A percentile compares a stretch with the other conserved stretches of the same genome.
Conservation (phyloP, 495 filamentous ascomycete species). For the Tuber melanosporum region DNA sequence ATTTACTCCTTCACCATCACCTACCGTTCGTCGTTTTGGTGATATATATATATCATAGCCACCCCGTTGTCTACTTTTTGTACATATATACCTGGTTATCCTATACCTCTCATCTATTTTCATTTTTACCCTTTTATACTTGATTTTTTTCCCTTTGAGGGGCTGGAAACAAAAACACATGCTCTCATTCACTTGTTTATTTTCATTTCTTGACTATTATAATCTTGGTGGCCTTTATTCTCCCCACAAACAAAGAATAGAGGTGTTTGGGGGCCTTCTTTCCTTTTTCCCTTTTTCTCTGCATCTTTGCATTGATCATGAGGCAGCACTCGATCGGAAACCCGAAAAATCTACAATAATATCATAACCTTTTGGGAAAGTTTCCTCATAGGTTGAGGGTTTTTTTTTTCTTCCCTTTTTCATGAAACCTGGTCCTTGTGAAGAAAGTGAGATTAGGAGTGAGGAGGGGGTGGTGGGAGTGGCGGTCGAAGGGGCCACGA, state of each 20-base stretch:
- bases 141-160: neutral
- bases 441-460: neutral
- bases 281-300: neutral
- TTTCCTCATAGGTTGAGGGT: neutral
- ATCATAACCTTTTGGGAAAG: neutral
- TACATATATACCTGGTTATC: neutral
- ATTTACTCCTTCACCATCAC: neutral
- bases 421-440: neutral
- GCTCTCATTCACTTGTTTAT: neutral
- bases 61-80: neutral
- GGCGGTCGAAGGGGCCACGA: constrained; percentile 1
- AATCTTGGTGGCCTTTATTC: neutral
- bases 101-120: neutral
- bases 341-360: neutral
- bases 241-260: neutral
- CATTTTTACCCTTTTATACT: neutral
- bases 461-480: neutral
- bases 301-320: neutral
- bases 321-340: neutral
- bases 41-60: neutral
- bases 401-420: neutral
- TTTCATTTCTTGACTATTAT: neutral
- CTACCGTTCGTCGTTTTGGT: neutral
- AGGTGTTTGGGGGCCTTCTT: neutral
- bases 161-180: neutral